Evolutionary conservation across 2,329 filamentous ascomycete genomes (phyloP).

Genomic region (Aspergillus sp.): DNA sequence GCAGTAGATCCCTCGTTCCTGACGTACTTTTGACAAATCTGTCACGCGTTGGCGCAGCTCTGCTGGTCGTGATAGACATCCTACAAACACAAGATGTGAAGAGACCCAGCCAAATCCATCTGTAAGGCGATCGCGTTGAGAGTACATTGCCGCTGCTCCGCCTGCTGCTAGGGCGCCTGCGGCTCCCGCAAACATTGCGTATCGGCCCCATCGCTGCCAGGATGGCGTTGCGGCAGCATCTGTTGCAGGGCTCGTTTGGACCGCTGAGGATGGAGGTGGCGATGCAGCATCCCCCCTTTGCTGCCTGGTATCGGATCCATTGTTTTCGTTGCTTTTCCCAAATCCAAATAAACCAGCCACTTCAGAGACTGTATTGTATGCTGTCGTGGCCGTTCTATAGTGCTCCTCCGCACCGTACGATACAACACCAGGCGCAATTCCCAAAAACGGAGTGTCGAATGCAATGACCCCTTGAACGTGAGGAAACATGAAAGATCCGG

Average conservation of each 20-base stretch:
- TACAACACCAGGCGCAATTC: conserved; percentile 43
- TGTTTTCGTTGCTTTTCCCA: conserved; percentile 37
- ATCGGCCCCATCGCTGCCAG: conserved; percentile 76
- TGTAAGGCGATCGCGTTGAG: conserved; percentile 70
- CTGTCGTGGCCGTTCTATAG: conserved; percentile 64
- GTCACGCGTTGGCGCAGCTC: conserved; percentile 68
- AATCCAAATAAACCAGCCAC: conserved; percentile 58
- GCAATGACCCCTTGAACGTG: conserved; percentile 84
- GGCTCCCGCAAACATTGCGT: conserved; percentile 78
- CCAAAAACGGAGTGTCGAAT: conserved; percentile 81
- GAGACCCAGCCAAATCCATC: conserved; percentile 73
- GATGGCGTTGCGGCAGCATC: conserved; percentile 41
- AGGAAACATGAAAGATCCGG: conserved; percentile 69
- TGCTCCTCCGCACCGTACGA: conserved; percentile 66
- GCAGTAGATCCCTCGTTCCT: conserved; percentile 64
- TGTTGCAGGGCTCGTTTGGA: conserved; percentile 25
- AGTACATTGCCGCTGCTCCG: conserved; percentile 75
- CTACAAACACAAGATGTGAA: conserved; percentile 88
- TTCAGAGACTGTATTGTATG: conserved; percentile 60
- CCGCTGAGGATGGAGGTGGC: conserved; percentile 23
- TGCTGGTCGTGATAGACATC: conserved; percentile 74
- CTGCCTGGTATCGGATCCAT: conserved; percentile 1
- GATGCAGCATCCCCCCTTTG: conserved; percentile 13
- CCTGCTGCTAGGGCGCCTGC: conserved; percentile 71
- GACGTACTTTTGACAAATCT: conserved; percentile 56